Base-by-base conservation (phyloP, 495 filamentous ascomycete genomes). In the Trichoderma gamsii region DNA sequence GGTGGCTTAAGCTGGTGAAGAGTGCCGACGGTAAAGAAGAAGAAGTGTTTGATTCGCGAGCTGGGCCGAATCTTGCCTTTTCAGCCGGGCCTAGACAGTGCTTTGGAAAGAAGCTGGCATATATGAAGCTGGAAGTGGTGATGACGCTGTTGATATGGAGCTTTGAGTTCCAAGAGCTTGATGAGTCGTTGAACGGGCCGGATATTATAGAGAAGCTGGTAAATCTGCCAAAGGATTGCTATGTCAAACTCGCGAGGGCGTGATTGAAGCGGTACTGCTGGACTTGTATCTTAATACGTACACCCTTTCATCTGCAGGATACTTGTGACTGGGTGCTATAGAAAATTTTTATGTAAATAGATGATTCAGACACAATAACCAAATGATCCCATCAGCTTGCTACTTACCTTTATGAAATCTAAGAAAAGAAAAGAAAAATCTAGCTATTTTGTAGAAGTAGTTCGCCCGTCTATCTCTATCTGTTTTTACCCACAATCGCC, bases 81-180 rank as follows among this genome's bases (percentile, higher is more conserved):
- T 69, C 74, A 1, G 32, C 74, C 1, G 79, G 79, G 2, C 66
- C 71, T 0, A 51, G 79, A 18, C 72, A 68, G 6, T 82, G 79
- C 66, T 82, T 71, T n/a, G 78, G 79, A 3, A 70, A 71, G 41
- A 73, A 71, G 66, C 52, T 79, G 51, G 78, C 76, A 7, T 71
- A 75, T 52, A 63, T 78, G 6, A 73, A 80, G 70, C 64, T 78
- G 61, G 63, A 72, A 11, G 71, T 76, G 12, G 66, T 79, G 18
- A 41, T 77, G 29, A 68, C 72, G 1, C 51, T 79, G 65, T 15
- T 81, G 25, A 27, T 80, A 15, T 79, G 76, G 78, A 72, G 77
- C 38, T 80, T 81, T 65, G 71, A 78, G 46, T 71, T 80, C 8
- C 67, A 72, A 49, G 16, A 66, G 70, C 41, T 69, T 7, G 66